Evolutionary conservation across 2,329 filamentous ascomycete species (phyloP).

Genomic region (Penicillium crustosum): DNA sequence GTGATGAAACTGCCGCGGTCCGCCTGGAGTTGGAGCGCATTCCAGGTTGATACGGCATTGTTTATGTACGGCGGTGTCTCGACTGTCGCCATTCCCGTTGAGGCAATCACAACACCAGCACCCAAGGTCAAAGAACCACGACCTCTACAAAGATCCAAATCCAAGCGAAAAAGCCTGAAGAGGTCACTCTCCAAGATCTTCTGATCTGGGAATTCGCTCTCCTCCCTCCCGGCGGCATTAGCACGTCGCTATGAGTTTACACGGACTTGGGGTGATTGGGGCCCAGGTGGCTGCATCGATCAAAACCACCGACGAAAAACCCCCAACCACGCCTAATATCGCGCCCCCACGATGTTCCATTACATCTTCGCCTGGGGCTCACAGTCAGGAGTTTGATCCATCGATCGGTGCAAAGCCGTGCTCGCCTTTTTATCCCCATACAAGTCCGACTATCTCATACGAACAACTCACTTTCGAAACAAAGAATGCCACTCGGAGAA

Average conservation of each 20-base stretch:
- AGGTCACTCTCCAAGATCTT: conserved; percentile 17
- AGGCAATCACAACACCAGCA: conserved; percentile 15
- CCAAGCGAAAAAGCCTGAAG: conserved; percentile 13
- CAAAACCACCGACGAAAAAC: conserved; percentile 25
- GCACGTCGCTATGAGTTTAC: conserved; percentile 22
- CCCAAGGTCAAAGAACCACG: conserved; percentile 4
- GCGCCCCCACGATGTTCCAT: conserved; percentile 16
- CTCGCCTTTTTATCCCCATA: conserved; percentile 48
- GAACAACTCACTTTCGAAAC: conserved; percentile 30
- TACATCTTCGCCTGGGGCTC: conserved; percentile 20
- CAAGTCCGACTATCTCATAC: conserved; percentile 30
- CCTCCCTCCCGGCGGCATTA: not conserved
- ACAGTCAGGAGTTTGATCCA: conserved; percentile 39
- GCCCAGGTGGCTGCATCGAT: conserved; percentile 27
- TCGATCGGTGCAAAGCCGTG: conserved; percentile 41
- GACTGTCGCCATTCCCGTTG: conserved; percentile 17
- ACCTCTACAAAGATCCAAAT: conserved; percentile 6
- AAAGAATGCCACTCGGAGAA: conserved; percentile 17
- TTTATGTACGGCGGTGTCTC: conserved; percentile 27
- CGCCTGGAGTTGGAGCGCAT: conserved; percentile 23
- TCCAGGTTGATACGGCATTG: conserved; percentile 26
- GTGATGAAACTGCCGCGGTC: conserved; percentile 20
- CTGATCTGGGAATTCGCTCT: not conserved
- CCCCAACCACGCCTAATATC: conserved; percentile 9
- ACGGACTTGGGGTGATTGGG: conserved; percentile 28